These are phyloP conservation scores for Papiliotrema nemorosa DNA, from an alignment of 1,284 basidiomycete species.

Conservation along the genomic window DNA sequence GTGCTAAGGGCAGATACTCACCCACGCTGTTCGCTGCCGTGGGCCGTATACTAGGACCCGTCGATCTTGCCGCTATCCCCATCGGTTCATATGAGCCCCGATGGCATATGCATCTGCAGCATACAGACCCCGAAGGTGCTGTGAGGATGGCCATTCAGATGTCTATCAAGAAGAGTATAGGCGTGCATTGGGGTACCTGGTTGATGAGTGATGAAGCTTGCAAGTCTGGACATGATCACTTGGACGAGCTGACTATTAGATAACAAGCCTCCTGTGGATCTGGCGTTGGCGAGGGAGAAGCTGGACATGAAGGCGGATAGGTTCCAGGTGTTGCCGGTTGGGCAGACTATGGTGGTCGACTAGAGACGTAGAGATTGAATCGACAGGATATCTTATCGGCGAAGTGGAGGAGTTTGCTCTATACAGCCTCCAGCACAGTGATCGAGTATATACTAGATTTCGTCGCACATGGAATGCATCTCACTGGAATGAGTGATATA, in stretches of 20 bases:
- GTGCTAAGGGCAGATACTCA: slow-evolving; percentile 44
- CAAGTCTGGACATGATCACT: slow-evolving; percentile 17
- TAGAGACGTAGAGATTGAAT: no score
- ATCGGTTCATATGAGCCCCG: slow-evolving; percentile 51
- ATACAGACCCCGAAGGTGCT: slow-evolving; percentile 50
- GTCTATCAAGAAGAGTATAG: slow-evolving; percentile 41
- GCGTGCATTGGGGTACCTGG: slow-evolving; percentile 54
- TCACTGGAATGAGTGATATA: no score
- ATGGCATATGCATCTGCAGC: slow-evolving; percentile 50
- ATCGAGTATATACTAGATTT: no score
- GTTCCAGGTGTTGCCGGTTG: slow-evolving; percentile 38
- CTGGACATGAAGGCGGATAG: slow-evolving; percentile 28
- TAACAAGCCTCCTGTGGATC: slow-evolving; percentile 40
- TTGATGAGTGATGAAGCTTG: slow-evolving; percentile 50
- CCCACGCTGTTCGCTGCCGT: slow-evolving; percentile 49
- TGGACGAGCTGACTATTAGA: slow-evolving; percentile 16
- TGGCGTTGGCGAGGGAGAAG: slow-evolving; percentile 36
- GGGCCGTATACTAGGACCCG: slow-evolving; percentile 49
- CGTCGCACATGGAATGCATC: no score
- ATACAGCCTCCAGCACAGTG: no score
- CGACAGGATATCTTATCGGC: no score
- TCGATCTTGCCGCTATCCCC: slow-evolving; percentile 51
- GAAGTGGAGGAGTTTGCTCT: no score
- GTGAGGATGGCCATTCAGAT: slow-evolving; percentile 47
- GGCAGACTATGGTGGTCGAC: slow-evolving; percentile 40